These are phyloP conservation scores for Penicillium vulpinum DNA, from an alignment of 2,329 filamentous ascomycete genomes.

Conservation along the genomic window DNA sequence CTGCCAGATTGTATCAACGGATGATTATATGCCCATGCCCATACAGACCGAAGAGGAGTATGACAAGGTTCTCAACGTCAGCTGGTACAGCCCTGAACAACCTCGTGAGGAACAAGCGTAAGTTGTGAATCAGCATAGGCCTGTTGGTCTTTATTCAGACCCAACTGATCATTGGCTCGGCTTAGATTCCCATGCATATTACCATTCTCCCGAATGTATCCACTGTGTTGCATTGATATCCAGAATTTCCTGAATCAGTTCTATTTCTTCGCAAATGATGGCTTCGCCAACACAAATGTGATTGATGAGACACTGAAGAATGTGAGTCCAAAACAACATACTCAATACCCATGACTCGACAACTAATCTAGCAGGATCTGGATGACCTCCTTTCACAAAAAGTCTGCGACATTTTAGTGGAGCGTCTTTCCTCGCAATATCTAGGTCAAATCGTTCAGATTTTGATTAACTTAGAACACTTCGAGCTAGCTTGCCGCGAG, in stretches of 20 bases:
- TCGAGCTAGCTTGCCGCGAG: slow-evolving; percentile 88
- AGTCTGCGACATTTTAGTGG: slow-evolving; percentile 86
- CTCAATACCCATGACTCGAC: neutral
- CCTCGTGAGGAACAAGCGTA: slow-evolving; percentile 72
- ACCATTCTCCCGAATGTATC: slow-evolving; percentile 99
- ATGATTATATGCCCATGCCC: slow-evolving; percentile 99
- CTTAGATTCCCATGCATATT: slow-evolving; percentile 86
- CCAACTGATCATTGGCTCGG: neutral
- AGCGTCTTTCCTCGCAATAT: slow-evolving; percentile 87
- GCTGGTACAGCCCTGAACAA: slow-evolving; percentile 90
- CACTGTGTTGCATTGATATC: slow-evolving; percentile 96
- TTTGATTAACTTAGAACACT: slow-evolving; percentile 94
- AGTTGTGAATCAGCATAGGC: slow-evolving; percentile 29
- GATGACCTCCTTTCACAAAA: slow-evolving; percentile 92
- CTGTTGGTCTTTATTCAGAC: neutral
- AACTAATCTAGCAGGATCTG: slow-evolving; percentile 61
- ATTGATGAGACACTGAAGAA: slow-evolving; percentile 89
- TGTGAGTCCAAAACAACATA: slow-evolving; percentile 45
- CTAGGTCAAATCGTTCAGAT: slow-evolving; percentile 98
- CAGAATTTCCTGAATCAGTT: slow-evolving; percentile 97
- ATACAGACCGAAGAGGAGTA: slow-evolving; percentile 89
- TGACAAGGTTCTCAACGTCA: slow-evolving; percentile 92
- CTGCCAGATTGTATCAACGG: slow-evolving; percentile 69
- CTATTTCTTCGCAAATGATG: slow-evolving; percentile 95
- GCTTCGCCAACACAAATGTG: slow-evolving; percentile 84